These are phyloP conservation scores for Butyriboletus loyo DNA, from an alignment of 768 basidiomycete species.

Conservation along the genomic window DNA sequence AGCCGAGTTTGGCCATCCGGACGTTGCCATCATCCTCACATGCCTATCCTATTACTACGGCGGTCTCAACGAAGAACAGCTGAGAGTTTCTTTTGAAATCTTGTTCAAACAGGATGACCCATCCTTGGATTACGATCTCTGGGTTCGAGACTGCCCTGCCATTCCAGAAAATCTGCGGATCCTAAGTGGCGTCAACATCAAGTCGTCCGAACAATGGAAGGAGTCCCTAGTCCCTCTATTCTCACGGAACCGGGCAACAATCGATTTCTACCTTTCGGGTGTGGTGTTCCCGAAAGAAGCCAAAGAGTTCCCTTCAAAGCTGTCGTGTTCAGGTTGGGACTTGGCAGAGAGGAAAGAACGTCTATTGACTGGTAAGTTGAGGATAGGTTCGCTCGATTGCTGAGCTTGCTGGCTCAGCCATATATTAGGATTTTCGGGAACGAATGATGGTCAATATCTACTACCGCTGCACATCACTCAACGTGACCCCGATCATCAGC, in stretches of 20 bases:
- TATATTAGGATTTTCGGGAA: conserved; percentile 36
- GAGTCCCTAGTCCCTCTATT: conserved; percentile 26
- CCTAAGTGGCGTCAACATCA: conserved; percentile 25
- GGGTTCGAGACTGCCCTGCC: conserved; percentile 21
- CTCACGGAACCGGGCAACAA: conserved; percentile 23
- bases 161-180: conserved; percentile 21
- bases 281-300: conserved; percentile 39
- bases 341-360: conserved; percentile 25
- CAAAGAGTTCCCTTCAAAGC: conserved; percentile 34
- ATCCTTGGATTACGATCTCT: too few relatives aligned
- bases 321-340: conserved; percentile 38
- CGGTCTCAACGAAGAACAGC: too few relatives aligned
- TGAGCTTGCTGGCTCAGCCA: neutral
- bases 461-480: conserved; percentile 35
- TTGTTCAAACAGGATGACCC: too few relatives aligned
- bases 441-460: conserved; percentile 38
- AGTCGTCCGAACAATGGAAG: conserved; percentile 27
- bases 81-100: too few relatives aligned
- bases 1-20: too few relatives aligned
- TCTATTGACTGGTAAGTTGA: conserved; percentile 16
- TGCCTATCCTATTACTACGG: too few relatives aligned
- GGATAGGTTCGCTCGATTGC: neutral
- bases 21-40: too few relatives aligned
- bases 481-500: conserved; percentile 27
- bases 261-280: conserved; percentile 37